Conservation (phyloP, 2,329 filamentous ascomycete species). For the Botrytis galanthina region DNA sequence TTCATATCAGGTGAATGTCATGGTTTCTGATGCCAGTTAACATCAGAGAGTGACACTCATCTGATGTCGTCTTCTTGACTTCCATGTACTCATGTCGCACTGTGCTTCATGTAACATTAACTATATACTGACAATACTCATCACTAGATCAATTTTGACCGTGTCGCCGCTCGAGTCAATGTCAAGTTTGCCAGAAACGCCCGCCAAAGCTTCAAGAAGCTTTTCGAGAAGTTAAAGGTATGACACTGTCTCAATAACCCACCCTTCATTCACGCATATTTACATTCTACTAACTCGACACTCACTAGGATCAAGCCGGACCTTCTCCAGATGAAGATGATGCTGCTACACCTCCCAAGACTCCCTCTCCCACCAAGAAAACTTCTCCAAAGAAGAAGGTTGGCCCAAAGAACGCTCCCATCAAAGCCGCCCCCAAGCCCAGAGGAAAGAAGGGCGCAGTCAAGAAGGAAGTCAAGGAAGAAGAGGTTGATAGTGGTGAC, state of each 20-base stretch:
- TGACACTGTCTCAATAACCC: background rate
- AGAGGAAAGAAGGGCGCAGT: background rate
- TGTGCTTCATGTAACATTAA: background rate
- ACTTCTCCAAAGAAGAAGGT: conserved; percentile 1
- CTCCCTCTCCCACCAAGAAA: background rate
- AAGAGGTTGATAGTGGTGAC: background rate
- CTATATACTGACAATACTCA: background rate
- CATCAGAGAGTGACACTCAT: background rate
- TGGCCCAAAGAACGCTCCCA: background rate
- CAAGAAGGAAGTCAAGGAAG: background rate
- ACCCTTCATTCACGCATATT: no score
- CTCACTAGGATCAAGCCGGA: background rate
- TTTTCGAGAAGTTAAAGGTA: conserved; percentile 30
- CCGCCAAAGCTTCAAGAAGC: conserved; percentile 25
- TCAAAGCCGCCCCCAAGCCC: background rate
- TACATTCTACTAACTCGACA: background rate
- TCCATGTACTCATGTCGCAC: no score
- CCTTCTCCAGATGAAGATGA: background rate
- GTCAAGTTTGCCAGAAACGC: conserved; percentile 46
- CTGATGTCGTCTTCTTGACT: background rate
- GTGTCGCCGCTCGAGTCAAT: conserved; percentile 40
- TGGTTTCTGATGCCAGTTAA: background rate
- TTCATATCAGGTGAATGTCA: background rate
- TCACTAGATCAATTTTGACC: conserved; percentile 42
- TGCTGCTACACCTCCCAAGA: background rate